Conservation (phyloP, 768 basidiomycete genomes). For the Mycena indigotica region DNA sequence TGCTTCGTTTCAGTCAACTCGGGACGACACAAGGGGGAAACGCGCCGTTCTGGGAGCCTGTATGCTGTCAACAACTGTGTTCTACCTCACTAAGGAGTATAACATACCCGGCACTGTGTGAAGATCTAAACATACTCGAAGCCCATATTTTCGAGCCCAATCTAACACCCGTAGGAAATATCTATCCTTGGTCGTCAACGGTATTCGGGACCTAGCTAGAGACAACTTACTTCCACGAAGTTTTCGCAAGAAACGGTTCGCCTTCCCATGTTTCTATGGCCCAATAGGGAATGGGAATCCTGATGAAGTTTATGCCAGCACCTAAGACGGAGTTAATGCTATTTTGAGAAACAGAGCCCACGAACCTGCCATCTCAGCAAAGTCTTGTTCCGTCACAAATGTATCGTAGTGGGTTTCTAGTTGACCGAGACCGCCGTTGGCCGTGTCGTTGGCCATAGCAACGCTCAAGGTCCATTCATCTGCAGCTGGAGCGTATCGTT, state of each 20-base stretch:
- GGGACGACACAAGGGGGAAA: too few relatives aligned
- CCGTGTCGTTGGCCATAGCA: too few relatives aligned
- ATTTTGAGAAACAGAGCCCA: too few relatives aligned
- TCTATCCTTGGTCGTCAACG: too few relatives aligned
- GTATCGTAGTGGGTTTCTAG: conserved; percentile 80
- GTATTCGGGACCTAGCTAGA: too few relatives aligned
- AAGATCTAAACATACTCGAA: conserved; percentile 65
- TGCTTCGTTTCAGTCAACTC: too few relatives aligned
- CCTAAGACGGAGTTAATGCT: too few relatives aligned
- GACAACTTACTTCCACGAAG: too few relatives aligned
- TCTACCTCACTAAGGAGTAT: conserved; percentile 44
- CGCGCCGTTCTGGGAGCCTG: too few relatives aligned
- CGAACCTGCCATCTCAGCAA: conserved; percentile 72
- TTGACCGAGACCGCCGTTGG: neutral
- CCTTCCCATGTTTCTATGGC: too few relatives aligned
- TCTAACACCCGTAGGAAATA: conserved; percentile 25
- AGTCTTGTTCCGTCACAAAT: conserved; percentile 81
- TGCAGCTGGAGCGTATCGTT: conserved; percentile 54
- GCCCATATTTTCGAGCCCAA: conserved; percentile 73
- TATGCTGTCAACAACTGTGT: conserved; percentile 34
- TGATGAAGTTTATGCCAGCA: conserved; percentile 72
- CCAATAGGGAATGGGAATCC: conserved; percentile 71
- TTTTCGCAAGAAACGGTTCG: too few relatives aligned
- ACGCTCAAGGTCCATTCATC: conserved; percentile 73
- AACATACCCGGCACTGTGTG: conserved; percentile 65